phyloP scores from a whole-genome alignment of 2,329 filamentous ascomycete genomes.

The Phoma sp. region DNA sequence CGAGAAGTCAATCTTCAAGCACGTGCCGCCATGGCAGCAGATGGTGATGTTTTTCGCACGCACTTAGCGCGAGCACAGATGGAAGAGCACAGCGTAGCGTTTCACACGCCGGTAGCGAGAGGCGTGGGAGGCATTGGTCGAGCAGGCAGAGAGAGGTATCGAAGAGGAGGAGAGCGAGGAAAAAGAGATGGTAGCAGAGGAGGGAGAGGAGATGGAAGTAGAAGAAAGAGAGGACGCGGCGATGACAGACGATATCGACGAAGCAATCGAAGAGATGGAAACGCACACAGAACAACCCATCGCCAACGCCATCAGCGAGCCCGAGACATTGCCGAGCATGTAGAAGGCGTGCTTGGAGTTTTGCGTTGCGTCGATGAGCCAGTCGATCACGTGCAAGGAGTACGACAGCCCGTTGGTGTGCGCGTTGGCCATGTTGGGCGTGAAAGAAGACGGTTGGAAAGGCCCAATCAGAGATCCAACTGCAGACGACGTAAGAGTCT shows the following conservation, averaged over 20 bases:
- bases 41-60: neutral
- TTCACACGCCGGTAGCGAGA: neutral
- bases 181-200: too few species aligned
- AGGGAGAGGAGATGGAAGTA: neutral
- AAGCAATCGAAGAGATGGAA: neutral
- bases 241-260: neutral
- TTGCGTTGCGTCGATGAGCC: neutral
- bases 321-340: too few species aligned
- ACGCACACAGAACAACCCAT: neutral
- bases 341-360: too few species aligned
- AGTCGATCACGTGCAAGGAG: constrained; percentile 20
- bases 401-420: constrained; percentile 30
- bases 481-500: too few species aligned
- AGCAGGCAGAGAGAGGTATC: neutral
- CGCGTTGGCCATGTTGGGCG: constrained; percentile 27
- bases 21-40: neutral
- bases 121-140: neutral
- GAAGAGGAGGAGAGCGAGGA: too few species aligned
- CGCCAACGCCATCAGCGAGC: neutral
- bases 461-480: too few species aligned
- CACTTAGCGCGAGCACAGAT: neutral
- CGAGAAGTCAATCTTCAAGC: neutral
- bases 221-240: neutral
- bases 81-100: too few species aligned
- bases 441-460: constrained; percentile 14